Percentiles rank a stretch among this genome's conserved stretches.
phyloP scores from a whole-genome alignment of 495 filamentous ascomycete genomes.

The Penicillium coprophilum region DNA sequence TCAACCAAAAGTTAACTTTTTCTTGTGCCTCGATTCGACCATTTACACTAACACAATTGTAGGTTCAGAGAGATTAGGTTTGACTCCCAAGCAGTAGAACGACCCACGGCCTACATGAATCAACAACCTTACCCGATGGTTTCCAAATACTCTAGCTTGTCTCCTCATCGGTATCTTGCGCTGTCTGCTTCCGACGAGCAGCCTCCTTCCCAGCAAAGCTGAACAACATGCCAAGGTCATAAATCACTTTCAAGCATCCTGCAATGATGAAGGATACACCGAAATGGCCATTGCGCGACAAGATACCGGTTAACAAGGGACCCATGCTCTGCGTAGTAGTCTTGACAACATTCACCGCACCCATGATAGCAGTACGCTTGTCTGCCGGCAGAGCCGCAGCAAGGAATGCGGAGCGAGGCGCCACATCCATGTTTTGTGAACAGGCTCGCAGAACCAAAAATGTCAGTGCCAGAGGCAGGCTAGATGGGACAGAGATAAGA shows the following conservation, averaged over 20 bases:
- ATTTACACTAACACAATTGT: neutral
- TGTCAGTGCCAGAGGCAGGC: slow-evolving; percentile 54
- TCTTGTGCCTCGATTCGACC: neutral
- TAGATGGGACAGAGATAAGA: slow-evolving; percentile 62
- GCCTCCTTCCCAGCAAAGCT: slow-evolving; percentile 56
- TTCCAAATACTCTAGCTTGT: neutral
- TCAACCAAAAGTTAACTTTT: slow-evolving; percentile 4
- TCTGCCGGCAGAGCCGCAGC: slow-evolving; percentile 66
- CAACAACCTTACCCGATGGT: neutral
- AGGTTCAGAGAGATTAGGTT: too few relatives aligned
- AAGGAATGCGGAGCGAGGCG: slow-evolving; percentile 76
- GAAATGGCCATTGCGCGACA: slow-evolving; percentile 61
- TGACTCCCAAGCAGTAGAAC: neutral
- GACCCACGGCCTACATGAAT: neutral
- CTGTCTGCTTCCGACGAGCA: slow-evolving; percentile 20
- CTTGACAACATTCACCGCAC: slow-evolving; percentile 66
- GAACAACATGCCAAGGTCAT: slow-evolving; percentile 72
- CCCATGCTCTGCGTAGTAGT: slow-evolving; percentile 62
- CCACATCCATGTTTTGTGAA: slow-evolving; percentile 77
- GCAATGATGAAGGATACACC: slow-evolving; percentile 72
- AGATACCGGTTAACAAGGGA: slow-evolving; percentile 66
- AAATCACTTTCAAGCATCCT: slow-evolving; percentile 64
- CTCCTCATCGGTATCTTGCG: neutral
- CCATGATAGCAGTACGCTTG: slow-evolving; percentile 79
- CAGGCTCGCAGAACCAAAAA: slow-evolving; percentile 70